Base-by-base conservation (phyloP, 2,329 filamentous ascomycete species). In the Fusarium oxysporum region DNA sequence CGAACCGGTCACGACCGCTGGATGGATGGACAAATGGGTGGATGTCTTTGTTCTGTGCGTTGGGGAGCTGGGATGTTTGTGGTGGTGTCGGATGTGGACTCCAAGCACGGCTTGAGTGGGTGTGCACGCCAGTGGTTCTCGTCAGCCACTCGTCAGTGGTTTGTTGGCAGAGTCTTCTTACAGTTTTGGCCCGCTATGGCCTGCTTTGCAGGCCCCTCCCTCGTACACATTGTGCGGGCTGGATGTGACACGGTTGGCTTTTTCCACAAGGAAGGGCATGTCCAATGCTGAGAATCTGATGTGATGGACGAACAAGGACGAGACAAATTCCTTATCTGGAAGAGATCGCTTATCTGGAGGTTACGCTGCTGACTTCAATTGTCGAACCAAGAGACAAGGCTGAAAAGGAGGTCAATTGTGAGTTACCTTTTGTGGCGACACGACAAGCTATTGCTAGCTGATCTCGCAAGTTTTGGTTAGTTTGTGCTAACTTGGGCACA, bases 61-160 rank as follows among this genome's bases (percentile, higher is more conserved):
- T 73, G 70, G 55, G 62, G 57, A 73, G 59, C 71, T 74, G 71
- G 71, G 71, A 62, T 73, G 71, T 68, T 73, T 74, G 71, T 74
- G 71, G 71, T 74, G 71, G 71, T 73, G 71, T 70, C 68, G 68
- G 60, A 72, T 74, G 71, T 74, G 71, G 71, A 57, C 71, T 74
- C 57, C 45, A 50, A 60, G 54, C 56, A 65, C 48, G 61, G 68
- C 55, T 56, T 45, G 65, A 59, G 68, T 74, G 71, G 71, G 71
- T 74, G 71, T 74, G 64, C 48, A 72, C 44, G 54, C 71, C 64
- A 63, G 56, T 65, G 64, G 70, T 64, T 62, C 62, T 70, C 62
- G 58, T 63, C 70, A 71, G 62, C 63, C 44, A 55, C 50, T 70
- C 63, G 63, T 72, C 65, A 72, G 62, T 74, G 74, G 74, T 62